A percentile compares a stretch with the other conserved stretches of the same genome.
Evolutionary conservation across 345 rosid species (phyloP).

Genomic region (Ceriops tagal): DNA sequence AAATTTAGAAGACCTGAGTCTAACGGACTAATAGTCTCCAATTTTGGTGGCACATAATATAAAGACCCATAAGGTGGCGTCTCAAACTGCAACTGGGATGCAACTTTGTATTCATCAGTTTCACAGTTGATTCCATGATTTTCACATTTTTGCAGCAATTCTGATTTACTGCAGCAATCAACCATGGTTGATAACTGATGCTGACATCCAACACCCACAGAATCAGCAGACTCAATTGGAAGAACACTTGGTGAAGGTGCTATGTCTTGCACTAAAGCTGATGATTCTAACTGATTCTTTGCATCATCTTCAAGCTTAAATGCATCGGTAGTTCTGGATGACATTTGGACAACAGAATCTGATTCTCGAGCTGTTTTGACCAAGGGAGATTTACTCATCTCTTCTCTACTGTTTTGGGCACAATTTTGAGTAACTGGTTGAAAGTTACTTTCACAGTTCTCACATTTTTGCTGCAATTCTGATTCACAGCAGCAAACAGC

Average conservation of each 20-base stretch:
- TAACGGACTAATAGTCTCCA: constrained; percentile 30
- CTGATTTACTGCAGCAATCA: constrained; percentile 36
- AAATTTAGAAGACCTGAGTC: constrained; percentile 36
- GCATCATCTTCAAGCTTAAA: constrained; percentile 47
- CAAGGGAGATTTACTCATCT: constrained; percentile 18
- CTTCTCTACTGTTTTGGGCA: constrained; percentile 40
- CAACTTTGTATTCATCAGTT: constrained; percentile 27
- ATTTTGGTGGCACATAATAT: constrained; percentile 52
- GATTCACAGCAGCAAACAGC: constrained; percentile 33
- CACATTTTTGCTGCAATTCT: constrained; percentile 36
- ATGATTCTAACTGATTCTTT: constrained; percentile 42
- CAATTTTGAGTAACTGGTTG: constrained; percentile 51
- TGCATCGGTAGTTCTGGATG: constrained; percentile 42
- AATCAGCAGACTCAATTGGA: constrained; percentile 45
- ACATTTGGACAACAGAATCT: constrained; percentile 48
- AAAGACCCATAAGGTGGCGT: constrained; percentile 50
- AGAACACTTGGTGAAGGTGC: constrained; percentile 39
- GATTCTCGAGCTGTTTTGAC: constrained; percentile 42
- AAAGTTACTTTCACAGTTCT: constrained; percentile 34
- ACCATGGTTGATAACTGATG: constrained; percentile 24
- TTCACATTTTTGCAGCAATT: constrained; percentile 33
- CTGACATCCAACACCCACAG: constrained; percentile 48
- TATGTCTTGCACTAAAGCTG: constrained; percentile 35
- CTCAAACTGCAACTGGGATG: constrained; percentile 26
- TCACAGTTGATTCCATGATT: constrained; percentile 20